Base-by-base conservation (phyloP, 1,284 basidiomycete species). In the Leccinum subatratum region DNA sequence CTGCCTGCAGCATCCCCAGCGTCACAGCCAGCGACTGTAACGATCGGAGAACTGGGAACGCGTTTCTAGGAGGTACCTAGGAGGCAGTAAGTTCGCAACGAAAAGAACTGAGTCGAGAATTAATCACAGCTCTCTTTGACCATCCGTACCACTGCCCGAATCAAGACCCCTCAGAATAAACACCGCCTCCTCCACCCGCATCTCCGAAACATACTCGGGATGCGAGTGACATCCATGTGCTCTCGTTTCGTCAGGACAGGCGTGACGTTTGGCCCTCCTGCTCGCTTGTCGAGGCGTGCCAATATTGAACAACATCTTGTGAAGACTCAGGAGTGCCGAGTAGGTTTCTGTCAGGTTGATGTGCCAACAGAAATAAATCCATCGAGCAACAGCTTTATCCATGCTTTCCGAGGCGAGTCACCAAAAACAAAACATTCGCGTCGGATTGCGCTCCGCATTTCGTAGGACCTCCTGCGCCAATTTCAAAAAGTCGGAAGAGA, bases 401-500 rank as follows among this genome's bases (percentile, higher is more conserved):
- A 58, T 12, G 2, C 34, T 28, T 57, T 6, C 6, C 6, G 2
- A 9, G 6, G 54, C 16, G 20, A 72, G 82, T 56, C 71, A 93
- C 95, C 95, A 97, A 20, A 96, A 85, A 79, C 93, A 95, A 75
- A 94, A 92, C 61, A 91, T 94, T 59, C 93, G 83, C 1, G 89
- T 85, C 6, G 93, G 92, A 74, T 93, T 92, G 64, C 94, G 90
- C 74, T 95, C 92, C 20, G 91, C 89, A 69, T 88, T 93, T 77
- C 91, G 92, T 3, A 95, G 91, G 6, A 97, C 90, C 76, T 97
- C 95, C 79, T 96, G 94, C 12, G 91, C 90, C 72, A 92, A 93
- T 71, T 96, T 88, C 64, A 97, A 77, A 32, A 87, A 89, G 72
- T 95, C 89, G 9, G 88, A 84, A 11, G 93, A 88, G 64, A 99